Percentiles rank a stretch among this genome's conserved stretches.
Evolutionary conservation across 805 yeast species (phyloP).

Genomic region (Sugiyamaella smithiae): DNA sequence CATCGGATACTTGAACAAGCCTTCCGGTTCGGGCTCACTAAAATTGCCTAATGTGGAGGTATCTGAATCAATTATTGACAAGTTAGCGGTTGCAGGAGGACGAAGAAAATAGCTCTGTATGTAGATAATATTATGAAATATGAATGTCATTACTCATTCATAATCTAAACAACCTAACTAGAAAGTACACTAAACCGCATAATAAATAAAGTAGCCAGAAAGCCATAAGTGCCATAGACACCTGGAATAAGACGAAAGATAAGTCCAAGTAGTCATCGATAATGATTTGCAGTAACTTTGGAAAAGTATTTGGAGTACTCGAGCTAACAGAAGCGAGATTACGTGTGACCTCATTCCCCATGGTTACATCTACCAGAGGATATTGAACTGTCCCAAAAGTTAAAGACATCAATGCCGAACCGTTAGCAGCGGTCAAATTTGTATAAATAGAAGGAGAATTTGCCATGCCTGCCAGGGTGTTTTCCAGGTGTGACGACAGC

Average conservation of each 20-base stretch:
- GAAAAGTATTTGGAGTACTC: too few relatives aligned
- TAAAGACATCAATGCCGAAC: neutral
- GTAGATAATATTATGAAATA: too few relatives aligned
- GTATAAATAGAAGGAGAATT: too few relatives aligned
- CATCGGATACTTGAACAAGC: slow-evolving; percentile 74
- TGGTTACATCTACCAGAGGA: neutral
- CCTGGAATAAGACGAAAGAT: neutral
- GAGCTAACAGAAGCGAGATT: too few relatives aligned
- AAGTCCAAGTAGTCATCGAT: too few relatives aligned
- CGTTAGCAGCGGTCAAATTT: neutral
- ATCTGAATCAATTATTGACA: slow-evolving; percentile 23
- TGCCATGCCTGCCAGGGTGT: too few relatives aligned
- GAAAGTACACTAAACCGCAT: slow-evolving; percentile 59
- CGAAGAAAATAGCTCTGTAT: slow-evolving; percentile 27
- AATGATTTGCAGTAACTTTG: too few relatives aligned
- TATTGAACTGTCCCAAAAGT: neutral
- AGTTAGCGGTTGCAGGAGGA: slow-evolving; percentile 39
- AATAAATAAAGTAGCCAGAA: slow-evolving; percentile 1
- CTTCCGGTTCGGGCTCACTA: slow-evolving; percentile 34
- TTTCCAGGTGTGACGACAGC: too few relatives aligned
- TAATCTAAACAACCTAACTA: slow-evolving; percentile 78
- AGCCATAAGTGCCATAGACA: neutral
- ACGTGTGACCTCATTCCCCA: too few relatives aligned
- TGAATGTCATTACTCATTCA: slow-evolving; percentile 86
- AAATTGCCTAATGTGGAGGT: slow-evolving; percentile 57